phyloP scores from a whole-genome alignment of 2,329 filamentous ascomycete genomes.

The Fusarium pseudonygamai region DNA sequence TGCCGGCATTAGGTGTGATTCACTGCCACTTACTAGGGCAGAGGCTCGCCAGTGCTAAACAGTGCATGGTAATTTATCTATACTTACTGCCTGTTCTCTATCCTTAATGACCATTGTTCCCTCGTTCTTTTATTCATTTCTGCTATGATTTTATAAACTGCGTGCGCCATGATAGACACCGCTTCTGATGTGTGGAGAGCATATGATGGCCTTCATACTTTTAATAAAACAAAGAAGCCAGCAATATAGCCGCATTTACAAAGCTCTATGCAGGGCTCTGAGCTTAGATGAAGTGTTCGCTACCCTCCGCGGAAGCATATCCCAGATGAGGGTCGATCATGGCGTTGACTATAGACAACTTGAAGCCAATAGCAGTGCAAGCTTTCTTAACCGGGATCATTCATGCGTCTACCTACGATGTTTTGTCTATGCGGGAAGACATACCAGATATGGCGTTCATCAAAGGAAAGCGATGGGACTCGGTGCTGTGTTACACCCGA shows the following conservation, averaged over 20 bases:
- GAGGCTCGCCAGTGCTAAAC: neutral
- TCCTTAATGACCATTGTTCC: neutral
- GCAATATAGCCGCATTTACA: rapidly evolving
- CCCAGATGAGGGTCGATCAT: neutral
- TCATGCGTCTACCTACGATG: too few species aligned
- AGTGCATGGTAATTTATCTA: neutral
- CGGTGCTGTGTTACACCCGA: too few species aligned
- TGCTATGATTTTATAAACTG: neutral
- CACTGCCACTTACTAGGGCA: neutral
- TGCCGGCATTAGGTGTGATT: neutral
- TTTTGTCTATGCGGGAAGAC: too few species aligned
- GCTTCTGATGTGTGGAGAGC: neutral
- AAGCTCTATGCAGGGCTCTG: rapidly evolving
- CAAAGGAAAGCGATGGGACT: too few species aligned
- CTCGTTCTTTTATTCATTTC: rapidly evolving
- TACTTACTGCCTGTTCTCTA: neutral
- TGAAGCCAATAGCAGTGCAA: too few species aligned
- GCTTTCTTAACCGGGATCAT: rapidly evolving
- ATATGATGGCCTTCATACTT: rapidly evolving
- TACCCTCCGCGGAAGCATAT: rapidly evolving
- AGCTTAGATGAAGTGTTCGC: too few species aligned
- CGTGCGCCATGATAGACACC: neutral
- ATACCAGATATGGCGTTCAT: too few species aligned
- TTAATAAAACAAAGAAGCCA: rapidly evolving
- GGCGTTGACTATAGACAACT: too few species aligned